Evolutionary conservation across 2,329 filamentous ascomycete genomes (phyloP), one percentile per base, ranked within the genome.

Genomic region (Clarireedia hainanense): DNA sequence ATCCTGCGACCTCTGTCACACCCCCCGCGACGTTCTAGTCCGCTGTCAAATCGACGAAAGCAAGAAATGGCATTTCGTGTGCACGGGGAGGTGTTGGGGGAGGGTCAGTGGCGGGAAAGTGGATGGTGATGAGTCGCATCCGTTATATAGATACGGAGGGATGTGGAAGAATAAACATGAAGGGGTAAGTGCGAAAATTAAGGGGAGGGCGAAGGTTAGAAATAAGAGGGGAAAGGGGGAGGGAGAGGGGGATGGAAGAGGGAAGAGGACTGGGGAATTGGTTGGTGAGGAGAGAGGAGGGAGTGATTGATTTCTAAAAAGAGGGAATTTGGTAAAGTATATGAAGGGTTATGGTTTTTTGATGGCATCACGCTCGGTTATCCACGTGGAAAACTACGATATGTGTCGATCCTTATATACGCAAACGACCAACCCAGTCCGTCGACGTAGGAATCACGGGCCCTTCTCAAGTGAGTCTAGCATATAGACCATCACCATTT

Each of bases 81-180:
- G 56, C 46, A 58, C 58, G 5, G 54, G 47, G 47, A 52, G 24
- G 42, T 47, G 49, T 34, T 52, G 42, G 54, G 40, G 17, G 24
- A 27, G 40, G 40, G 54, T 47, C 2, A 56, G 40, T 34, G 54
- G 54, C 6, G 27, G 14, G 52, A 43, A 43, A 20, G 50, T 49
- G 6, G 60, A 61, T 50, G 60, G 60, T 1, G 52, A 53, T 45
- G 26, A 15, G 2, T 26, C 15, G 2, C 47, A 58, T 46, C 47
- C 34, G n/a, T 30, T 34, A 26, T 61, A 58, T 48, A 46, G 45
- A 34, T 61, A 61, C 47, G 60, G 60, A 1, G 60, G 56, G 4
- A 61, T 58, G 58, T 61, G 60, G 60, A 60, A 58, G 52, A 58
- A 61, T 40, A 61, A 60, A 12, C 56, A 61, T 43, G 58, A 61